Conservation (phyloP, 257 asterid species). For the Jaltomata sinuosa region DNA sequence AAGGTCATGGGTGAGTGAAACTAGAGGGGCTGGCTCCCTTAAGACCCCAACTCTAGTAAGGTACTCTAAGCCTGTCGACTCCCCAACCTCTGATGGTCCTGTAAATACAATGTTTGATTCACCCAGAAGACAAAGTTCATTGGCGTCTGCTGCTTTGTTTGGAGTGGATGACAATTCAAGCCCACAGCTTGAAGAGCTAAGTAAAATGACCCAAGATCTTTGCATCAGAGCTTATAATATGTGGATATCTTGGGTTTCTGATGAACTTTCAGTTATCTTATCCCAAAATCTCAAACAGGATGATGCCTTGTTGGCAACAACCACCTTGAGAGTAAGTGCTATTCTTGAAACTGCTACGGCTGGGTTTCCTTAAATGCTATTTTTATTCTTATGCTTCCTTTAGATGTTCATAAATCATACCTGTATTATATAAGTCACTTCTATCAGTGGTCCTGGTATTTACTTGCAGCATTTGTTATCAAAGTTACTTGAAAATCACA, state of each 20-base stretch:
- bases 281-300: slow-evolving; percentile 61
- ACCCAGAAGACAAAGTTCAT: slow-evolving; percentile 56
- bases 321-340: slow-evolving; percentile 68
- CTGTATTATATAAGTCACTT: neutral
- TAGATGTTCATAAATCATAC: neutral
- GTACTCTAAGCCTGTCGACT: slow-evolving; percentile 33
- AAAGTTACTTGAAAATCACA: neutral
- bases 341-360: neutral
- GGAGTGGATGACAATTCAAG: slow-evolving; percentile 70
- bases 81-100: slow-evolving; percentile 42
- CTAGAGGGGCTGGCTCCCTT: slow-evolving; percentile 22
- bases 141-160: slow-evolving; percentile 58
- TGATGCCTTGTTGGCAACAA: slow-evolving; percentile 69
- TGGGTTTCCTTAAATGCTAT: neutral
- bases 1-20: slow-evolving; percentile 74
- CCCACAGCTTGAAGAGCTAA: slow-evolving; percentile 81
- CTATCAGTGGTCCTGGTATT: neutral
- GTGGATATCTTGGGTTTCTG: slow-evolving; percentile 87
- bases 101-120: slow-evolving; percentile 57
- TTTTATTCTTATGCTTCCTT: neutral
- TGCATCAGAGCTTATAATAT: slow-evolving; percentile 74
- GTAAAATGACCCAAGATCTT: slow-evolving; percentile 63
- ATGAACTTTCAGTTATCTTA: slow-evolving; percentile 61
- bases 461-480: neutral
- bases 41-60: slow-evolving; percentile 32